Evolutionary conservation across 2,329 filamentous ascomycete genomes (phyloP).

Genomic region (Trichoderma pleuroti): DNA sequence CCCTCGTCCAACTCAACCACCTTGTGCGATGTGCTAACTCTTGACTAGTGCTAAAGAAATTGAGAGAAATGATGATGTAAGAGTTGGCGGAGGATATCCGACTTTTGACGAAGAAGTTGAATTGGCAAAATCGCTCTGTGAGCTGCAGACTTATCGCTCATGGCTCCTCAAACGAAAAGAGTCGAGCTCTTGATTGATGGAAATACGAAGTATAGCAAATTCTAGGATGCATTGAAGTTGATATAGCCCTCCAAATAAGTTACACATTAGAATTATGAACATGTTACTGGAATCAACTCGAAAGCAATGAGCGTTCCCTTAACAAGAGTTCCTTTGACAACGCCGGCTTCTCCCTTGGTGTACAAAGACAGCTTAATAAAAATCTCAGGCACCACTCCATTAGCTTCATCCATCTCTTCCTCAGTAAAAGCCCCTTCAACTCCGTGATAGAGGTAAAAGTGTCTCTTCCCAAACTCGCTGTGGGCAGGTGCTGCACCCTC

Average conservation of each 20-base stretch:
- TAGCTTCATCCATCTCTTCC: slow-evolving; percentile 1
- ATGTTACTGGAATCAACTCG: background rate
- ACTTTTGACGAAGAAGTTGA: slow-evolving; percentile 10
- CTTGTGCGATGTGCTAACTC: background rate
- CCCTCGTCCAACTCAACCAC: rapidly evolving
- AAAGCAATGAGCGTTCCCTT: background rate
- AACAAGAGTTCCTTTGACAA: background rate
- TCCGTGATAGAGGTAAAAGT: background rate
- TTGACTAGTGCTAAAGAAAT: background rate
- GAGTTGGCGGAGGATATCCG: slow-evolving; percentile 1
- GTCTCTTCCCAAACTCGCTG: background rate
- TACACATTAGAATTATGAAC: background rate
- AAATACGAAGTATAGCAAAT: background rate
- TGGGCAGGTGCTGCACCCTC: background rate
- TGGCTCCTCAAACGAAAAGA: slow-evolving; percentile 6
- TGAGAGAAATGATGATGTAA: background rate
- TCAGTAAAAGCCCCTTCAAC: background rate
- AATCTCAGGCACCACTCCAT: slow-evolving; percentile 3
- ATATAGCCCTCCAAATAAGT: background rate
- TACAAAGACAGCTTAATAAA: slow-evolving; percentile 8
- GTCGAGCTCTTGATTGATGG: background rate
- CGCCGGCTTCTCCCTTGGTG: background rate
- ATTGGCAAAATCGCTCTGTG: background rate
- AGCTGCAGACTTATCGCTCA: background rate
- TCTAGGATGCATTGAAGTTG: background rate